These are phyloP conservation scores for Bimuria novae-zelandiae DNA, from an alignment of 2,329 filamentous ascomycete genomes.

Conservation along the genomic window DNA sequence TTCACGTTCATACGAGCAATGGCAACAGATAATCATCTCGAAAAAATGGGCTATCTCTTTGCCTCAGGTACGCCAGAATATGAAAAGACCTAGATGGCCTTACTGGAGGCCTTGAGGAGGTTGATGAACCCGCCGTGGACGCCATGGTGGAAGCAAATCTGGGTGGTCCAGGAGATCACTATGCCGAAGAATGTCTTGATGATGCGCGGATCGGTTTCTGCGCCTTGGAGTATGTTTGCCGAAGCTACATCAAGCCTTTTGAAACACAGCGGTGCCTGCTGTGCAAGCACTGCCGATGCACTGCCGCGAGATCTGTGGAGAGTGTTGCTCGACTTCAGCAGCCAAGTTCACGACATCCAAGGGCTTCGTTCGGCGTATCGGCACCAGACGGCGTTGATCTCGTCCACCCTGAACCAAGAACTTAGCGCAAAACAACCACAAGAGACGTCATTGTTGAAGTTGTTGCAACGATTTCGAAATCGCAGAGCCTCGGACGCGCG, in stretches of 20 bases:
- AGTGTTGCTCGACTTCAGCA: constrained; percentile 8
- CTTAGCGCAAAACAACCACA: too few species aligned
- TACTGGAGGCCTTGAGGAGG: constrained; percentile 15
- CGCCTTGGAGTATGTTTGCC: constrained; percentile 18
- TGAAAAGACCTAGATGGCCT: neutral
- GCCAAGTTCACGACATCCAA: constrained; percentile 8
- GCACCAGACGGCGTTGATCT: too few species aligned
- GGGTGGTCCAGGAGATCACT: constrained; percentile 22
- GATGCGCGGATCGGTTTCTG: constrained; percentile 12
- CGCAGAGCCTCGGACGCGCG: constrained; percentile 19
- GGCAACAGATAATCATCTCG: neutral
- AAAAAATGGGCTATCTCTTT: neutral
- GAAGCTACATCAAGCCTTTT: constrained; percentile 4
- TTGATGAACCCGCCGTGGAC: constrained; percentile 21
- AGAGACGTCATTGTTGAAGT: neutral
- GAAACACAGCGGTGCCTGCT: constrained; percentile 8
- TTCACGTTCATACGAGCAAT: neutral
- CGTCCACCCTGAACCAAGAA: too few species aligned
- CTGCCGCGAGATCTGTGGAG: constrained; percentile 7
- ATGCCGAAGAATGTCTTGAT: constrained; percentile 14
- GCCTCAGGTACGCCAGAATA: neutral
- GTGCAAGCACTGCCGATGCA: neutral
- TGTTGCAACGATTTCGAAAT: constrained; percentile 13
- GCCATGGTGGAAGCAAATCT: constrained; percentile 23
- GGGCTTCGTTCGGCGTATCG: neutral